These are phyloP conservation scores for Nigrospora sphaerica DNA, from an alignment of 2,329 filamentous ascomycete species.

Conservation along the genomic window DNA sequence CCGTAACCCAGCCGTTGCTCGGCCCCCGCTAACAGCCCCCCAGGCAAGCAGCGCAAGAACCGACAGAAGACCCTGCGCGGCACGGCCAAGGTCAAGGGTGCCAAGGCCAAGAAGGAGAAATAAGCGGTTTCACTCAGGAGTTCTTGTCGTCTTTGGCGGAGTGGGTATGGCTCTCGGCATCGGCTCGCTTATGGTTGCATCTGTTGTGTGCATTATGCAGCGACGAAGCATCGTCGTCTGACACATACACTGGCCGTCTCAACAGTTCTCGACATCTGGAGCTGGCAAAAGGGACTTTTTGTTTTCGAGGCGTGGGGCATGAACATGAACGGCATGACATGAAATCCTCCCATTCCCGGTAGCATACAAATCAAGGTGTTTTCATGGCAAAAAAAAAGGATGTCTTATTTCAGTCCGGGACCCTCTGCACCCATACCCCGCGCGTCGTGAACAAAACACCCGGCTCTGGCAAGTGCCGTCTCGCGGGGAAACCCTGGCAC, in stretches of 20 bases:
- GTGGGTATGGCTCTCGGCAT: constrained; percentile 24
- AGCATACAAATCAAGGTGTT: constrained; percentile 2
- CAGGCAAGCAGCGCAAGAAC: constrained; percentile 99
- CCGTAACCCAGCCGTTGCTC: neutral
- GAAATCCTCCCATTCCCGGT: constrained; percentile 1
- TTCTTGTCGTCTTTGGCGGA: constrained; percentile 19
- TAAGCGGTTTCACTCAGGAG: constrained; percentile 43
- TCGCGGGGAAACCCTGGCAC: no score
- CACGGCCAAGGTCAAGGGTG: constrained; percentile 97
- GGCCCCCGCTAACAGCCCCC: constrained; percentile 18
- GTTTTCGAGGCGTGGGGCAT: constrained; percentile 14
- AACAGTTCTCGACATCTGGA: constrained; percentile 12
- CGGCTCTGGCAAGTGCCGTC: no score
- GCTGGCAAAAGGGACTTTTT: constrained; percentile 8
- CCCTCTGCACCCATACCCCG: no score
- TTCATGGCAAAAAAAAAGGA: neutral
- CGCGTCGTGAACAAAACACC: no score
- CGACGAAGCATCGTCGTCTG: constrained; percentile 7
- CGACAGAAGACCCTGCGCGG: constrained; percentile 96
- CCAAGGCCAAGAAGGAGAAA: constrained; percentile 90
- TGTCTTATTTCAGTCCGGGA: no score
- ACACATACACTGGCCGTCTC: constrained; percentile 4
- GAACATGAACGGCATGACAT: constrained; percentile 1
- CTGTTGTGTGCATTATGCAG: constrained; percentile 28
- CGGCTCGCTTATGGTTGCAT: constrained; percentile 9